phyloP scores from a whole-genome alignment of 768 basidiomycete species.

The Mycena capillaripes region DNA sequence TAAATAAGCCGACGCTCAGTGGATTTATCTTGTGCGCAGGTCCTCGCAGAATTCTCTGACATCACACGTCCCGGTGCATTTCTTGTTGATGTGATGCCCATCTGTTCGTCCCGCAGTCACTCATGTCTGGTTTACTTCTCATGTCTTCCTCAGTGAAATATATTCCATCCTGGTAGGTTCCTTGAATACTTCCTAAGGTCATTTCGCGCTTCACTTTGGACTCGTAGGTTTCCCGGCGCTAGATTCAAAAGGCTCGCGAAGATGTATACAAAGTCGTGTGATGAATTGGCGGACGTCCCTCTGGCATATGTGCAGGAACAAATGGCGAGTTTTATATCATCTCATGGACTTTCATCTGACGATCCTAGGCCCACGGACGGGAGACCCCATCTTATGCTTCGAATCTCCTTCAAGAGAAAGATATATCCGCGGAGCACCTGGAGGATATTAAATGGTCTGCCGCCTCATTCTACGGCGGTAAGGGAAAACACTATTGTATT shows the following conservation, averaged over 20 bases:
- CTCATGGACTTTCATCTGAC: too few relatives aligned
- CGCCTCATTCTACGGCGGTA: slow-evolving; percentile 60
- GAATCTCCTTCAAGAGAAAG: slow-evolving; percentile 46
- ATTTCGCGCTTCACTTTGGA: slow-evolving; percentile 59
- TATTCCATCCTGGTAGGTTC: neutral
- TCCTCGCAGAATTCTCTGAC: slow-evolving; percentile 55
- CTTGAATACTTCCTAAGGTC: too few relatives aligned
- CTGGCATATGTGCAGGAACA: slow-evolving; percentile 59
- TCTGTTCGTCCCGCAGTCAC: slow-evolving; percentile 47
- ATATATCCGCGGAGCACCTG: slow-evolving; percentile 49
- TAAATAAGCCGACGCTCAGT: neutral
- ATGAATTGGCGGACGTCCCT: slow-evolving; percentile 63
- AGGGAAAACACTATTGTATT: too few relatives aligned
- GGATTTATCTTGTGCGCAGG: slow-evolving; percentile 35
- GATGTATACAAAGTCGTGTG: slow-evolving; percentile 57
- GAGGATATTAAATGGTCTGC: slow-evolving; percentile 54
- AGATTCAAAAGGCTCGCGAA: slow-evolving; percentile 63
- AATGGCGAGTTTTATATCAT: too few relatives aligned
- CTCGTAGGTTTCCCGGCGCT: slow-evolving; percentile 72
- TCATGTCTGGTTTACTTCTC: neutral
- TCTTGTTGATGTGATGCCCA: slow-evolving; percentile 66
- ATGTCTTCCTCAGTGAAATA: slow-evolving; percentile 22
- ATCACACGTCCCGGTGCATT: slow-evolving; percentile 59
- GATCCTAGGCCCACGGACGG: too few relatives aligned
- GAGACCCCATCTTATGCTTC: slow-evolving; percentile 55